A percentile compares a stretch with the other conserved stretches of the same genome.
These are phyloP conservation scores for Rutidosis leptorrhynchoides DNA, from an alignment of 129 eudicot species.

Conservation along the genomic window DNA sequence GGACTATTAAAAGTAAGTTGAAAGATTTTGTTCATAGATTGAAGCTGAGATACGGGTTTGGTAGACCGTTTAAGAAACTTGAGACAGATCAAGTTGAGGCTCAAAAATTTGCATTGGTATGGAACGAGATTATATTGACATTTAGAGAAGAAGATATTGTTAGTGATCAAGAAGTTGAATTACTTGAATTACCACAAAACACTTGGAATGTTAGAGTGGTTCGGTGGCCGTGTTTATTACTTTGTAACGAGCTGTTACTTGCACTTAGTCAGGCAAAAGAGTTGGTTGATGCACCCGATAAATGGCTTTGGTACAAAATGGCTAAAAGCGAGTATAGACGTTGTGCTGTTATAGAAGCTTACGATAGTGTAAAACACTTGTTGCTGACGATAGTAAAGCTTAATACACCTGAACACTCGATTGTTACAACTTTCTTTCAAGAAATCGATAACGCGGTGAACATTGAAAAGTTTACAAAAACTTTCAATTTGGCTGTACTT, in stretches of 20 bases:
- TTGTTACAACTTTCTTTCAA: slow-evolving; percentile 61
- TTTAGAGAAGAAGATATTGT: slow-evolving; percentile 90
- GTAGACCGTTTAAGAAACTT: slow-evolving; percentile 83
- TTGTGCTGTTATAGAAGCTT: slow-evolving; percentile 85
- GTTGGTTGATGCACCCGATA: slow-evolving; percentile 82
- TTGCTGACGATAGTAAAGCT: slow-evolving; percentile 56
- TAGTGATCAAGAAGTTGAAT: slow-evolving; percentile 75
- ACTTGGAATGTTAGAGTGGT: slow-evolving; percentile 84
- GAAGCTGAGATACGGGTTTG: slow-evolving; percentile 80
- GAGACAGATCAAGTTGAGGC: slow-evolving; percentile 88
- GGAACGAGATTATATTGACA: slow-evolving; percentile 78
- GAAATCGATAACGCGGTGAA: slow-evolving; percentile 69
- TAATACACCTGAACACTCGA: slow-evolving; percentile 64
- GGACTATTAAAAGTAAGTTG: slow-evolving; percentile 55
- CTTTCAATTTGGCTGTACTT: slow-evolving; percentile 60
- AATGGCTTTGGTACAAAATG: slow-evolving; percentile 83
- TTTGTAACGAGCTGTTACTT: slow-evolving; percentile 82
- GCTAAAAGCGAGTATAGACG: slow-evolving; percentile 74
- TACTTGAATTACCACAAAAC: slow-evolving; percentile 77
- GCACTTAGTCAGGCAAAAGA: slow-evolving; percentile 92
- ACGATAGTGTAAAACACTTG: slow-evolving; percentile 72
- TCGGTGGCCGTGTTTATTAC: slow-evolving; percentile 88
- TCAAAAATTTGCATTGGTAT: slow-evolving; percentile 72
- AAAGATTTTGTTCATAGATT: slow-evolving; percentile 61
- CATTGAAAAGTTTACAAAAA: slow-evolving; percentile 67